Base-by-base conservation (phyloP, 139 green algal genomes). In the Ettlia oleoabundans region DNA sequence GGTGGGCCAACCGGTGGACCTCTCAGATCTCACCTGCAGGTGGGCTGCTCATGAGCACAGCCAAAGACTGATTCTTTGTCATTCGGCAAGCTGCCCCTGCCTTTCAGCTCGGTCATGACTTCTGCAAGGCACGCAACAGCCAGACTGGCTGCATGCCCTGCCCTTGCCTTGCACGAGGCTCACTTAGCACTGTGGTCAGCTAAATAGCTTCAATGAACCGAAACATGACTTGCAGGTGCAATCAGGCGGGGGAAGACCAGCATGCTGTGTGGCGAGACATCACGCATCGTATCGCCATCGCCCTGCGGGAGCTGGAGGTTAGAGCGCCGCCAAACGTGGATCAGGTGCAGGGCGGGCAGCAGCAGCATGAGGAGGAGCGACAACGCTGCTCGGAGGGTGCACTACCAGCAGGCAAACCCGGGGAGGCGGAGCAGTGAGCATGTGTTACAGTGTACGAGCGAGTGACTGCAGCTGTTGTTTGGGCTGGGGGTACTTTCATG, bases 1-100 rank as follows among this genome's bases (percentile, higher is more conserved):
- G n/a, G 80, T 96, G 42, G 94, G 94, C 1, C 66, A 92, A 74
- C 88, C 87, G 0, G n/a, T 97, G 10, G 83, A 92, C n/a, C n/a
- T 97, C 2, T 41, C 19, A 4, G 88, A 94, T 78, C 51, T 97
- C 10, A 91, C 90, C 1, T 90, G 85, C 67, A 53, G 77, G 72
- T 92, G 86, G n/a, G n/a, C n/a, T n/a, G n/a, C n/a, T n/a, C n/a
- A n/a, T n/a, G n/a, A n/a, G n/a, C n/a, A n/a, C n/a, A n/a, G n/a
- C n/a, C n/a, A n/a, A n/a, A n/a, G n/a, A n/a, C n/a, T n/a, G n/a
- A n/a, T n/a, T n/a, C n/a, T n/a, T n/a, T n/a, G n/a, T n/a, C n/a
- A n/a, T n/a, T n/a, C n/a, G n/a, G n/a, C n/a, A n/a, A n/a, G n/a
- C n/a, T n/a, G n/a, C n/a, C n/a, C n/a, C n/a, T n/a, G n/a, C n/a